These are phyloP conservation scores for Salix dunnii DNA, from an alignment of 345 rosid genomes.

Conservation along the genomic window DNA sequence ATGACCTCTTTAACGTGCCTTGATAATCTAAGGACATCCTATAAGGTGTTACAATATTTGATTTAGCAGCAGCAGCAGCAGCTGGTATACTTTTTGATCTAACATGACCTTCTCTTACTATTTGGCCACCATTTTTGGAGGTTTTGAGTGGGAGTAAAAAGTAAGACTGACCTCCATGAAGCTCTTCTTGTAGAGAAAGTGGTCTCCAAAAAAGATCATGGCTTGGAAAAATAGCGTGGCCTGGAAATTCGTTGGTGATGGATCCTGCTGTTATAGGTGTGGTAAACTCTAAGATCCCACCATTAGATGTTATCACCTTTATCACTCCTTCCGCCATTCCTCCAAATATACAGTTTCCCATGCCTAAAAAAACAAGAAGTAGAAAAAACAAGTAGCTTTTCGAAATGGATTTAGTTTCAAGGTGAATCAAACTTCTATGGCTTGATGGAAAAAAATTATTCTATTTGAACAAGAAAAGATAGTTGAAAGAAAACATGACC, in stretches of 20 bases:
- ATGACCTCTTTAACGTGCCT: slow-evolving; percentile 55
- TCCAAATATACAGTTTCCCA: slow-evolving; percentile 88
- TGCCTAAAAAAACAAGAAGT: slow-evolving; percentile 1
- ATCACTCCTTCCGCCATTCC: slow-evolving; percentile 42
- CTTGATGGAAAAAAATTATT: no score
- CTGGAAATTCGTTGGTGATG: slow-evolving; percentile 54
- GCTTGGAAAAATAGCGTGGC: slow-evolving; percentile 53
- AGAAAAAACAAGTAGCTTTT: not conserved
- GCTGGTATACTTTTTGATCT: slow-evolving; percentile 63
- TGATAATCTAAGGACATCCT: slow-evolving; percentile 62
- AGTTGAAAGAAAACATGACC: not conserved
- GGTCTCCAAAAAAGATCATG: slow-evolving; percentile 53
- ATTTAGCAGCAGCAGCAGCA: not conserved
- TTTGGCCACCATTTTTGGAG: slow-evolving; percentile 14
- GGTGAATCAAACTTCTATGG: not conserved
- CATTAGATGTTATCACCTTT: slow-evolving; percentile 52
- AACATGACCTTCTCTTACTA: slow-evolving; percentile 50
- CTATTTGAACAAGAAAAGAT: not conserved
- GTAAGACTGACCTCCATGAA: slow-evolving; percentile 50
- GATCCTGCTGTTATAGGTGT: slow-evolving; percentile 54
- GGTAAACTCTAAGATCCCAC: slow-evolving; percentile 59
- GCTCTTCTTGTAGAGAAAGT: slow-evolving; percentile 43
- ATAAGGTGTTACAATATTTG: slow-evolving; percentile 42
- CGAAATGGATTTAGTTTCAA: not conserved
- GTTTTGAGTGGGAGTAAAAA: slow-evolving; percentile 45